phyloP scores from a whole-genome alignment of 257 asterid species.

The Eucommia ulmoides region DNA sequence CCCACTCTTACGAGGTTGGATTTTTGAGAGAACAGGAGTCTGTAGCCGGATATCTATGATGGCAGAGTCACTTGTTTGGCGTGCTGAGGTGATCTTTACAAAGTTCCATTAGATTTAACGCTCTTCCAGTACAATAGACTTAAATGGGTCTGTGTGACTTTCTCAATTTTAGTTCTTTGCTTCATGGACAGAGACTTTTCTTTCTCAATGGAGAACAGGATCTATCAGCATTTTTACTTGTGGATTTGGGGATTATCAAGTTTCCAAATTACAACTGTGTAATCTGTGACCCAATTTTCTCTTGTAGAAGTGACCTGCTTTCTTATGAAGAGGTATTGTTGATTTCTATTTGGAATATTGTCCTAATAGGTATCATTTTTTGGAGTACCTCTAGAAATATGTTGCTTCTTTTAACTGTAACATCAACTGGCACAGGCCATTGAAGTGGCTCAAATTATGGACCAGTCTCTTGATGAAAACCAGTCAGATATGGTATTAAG shows the following conservation, averaged over 20 bases:
- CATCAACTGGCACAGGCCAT: constrained; percentile 59
- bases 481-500: constrained; percentile 44
- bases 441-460: constrained; percentile 82
- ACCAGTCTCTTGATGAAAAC: constrained; percentile 58
- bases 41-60: constrained; percentile 54
- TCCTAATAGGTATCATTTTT: no score
- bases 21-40: constrained; percentile 41
- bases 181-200: constrained; percentile 78
- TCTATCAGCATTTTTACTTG: constrained; percentile 79
- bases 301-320: constrained; percentile 50
- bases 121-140: no score
- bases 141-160: no score
- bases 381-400: no score
- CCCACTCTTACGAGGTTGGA: constrained; percentile 32
- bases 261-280: constrained; percentile 80
- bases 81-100: constrained; percentile 61
- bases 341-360: constrained; percentile 5
- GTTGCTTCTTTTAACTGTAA: constrained; percentile 1
- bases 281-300: constrained; percentile 44
- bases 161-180: constrained; percentile 11
- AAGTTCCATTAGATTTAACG: constrained; percentile 10
- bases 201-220: constrained; percentile 95
- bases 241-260: constrained; percentile 74
- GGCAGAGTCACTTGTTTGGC: constrained; percentile 83
- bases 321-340: constrained; percentile 76